Conservation (phyloP, 2,329 filamentous ascomycete genomes). For the Amphichorda felina region DNA sequence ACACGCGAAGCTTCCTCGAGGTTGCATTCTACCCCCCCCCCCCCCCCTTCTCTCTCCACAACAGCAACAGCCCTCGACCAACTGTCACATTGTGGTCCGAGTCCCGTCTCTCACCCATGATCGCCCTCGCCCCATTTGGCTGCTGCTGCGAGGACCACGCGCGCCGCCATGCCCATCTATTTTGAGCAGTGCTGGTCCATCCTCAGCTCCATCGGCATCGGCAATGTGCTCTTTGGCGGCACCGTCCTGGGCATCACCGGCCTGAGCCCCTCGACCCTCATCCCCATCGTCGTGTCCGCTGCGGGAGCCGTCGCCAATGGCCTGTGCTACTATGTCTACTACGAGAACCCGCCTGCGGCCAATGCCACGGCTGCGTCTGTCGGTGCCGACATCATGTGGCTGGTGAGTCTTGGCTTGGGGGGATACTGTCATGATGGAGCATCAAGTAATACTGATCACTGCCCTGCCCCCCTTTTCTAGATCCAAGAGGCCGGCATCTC, state of each 20-base stretch:
- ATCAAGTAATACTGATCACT: too few relatives aligned
- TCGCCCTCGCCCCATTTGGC: too few relatives aligned
- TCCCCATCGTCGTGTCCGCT: conserved; percentile 25
- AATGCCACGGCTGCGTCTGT: conserved; percentile 20
- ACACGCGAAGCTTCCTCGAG: too few relatives aligned
- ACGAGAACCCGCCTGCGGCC: conserved; percentile 12
- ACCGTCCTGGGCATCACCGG: conserved; percentile 25
- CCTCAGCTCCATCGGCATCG: conserved; percentile 29
- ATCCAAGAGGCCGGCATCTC: conserved; percentile 31
- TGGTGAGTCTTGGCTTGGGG: too few relatives aligned
- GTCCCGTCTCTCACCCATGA: too few relatives aligned
- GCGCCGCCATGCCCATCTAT: conserved; percentile 16
- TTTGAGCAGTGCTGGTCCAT: conserved; percentile 32
- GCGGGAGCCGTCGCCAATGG: conserved; percentile 28
- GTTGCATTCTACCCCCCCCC: too few relatives aligned
- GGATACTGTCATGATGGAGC: too few relatives aligned
- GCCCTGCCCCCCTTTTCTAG: too few relatives aligned
- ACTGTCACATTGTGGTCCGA: too few relatives aligned
- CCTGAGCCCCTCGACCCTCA: conserved; percentile 22
- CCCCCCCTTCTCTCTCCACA: too few relatives aligned
- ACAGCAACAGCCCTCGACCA: too few relatives aligned
- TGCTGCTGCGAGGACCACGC: too few relatives aligned
- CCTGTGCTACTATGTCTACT: conserved; percentile 29
- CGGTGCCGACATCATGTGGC: conserved; percentile 26
- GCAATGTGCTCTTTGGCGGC: conserved; percentile 24